These are phyloP conservation scores for Arthrobotrys conoides DNA, from an alignment of 2,329 filamentous ascomycete species.

Conservation along the genomic window DNA sequence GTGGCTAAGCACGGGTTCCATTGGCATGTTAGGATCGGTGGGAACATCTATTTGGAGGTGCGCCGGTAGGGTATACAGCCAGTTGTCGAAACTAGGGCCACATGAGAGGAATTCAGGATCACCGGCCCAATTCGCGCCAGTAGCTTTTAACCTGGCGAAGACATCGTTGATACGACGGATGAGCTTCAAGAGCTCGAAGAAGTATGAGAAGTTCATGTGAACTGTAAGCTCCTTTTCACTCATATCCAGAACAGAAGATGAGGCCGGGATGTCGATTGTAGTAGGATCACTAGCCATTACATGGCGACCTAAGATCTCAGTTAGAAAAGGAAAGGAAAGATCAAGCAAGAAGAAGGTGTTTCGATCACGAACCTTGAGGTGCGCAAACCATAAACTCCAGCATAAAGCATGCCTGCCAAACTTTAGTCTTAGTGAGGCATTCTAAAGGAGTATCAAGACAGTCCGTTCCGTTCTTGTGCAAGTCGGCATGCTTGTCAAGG, in stretches of 20 bases:
- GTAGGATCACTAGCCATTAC: conserved; percentile 64
- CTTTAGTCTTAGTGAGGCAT: conserved; percentile 84
- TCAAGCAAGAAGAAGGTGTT: neutral
- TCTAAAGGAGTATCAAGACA: conserved; percentile 81
- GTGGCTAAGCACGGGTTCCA: conserved; percentile 79
- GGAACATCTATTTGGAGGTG: conserved; percentile 85
- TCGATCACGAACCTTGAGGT: conserved; percentile 79
- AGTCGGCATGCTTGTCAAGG: conserved; percentile 85
- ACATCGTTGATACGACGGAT: conserved; percentile 82
- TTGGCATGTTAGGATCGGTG: conserved; percentile 82
- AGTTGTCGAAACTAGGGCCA: conserved; percentile 81
- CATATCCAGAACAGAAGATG: conserved; percentile 61
- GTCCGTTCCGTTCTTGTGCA: conserved; percentile 78
- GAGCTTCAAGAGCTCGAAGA: conserved; percentile 82
- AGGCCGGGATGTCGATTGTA: conserved; percentile 63
- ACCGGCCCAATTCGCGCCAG: conserved; percentile 78
- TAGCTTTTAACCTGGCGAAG: conserved; percentile 77
- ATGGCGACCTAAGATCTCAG: conserved; percentile 60
- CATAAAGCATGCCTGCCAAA: conserved; percentile 90
- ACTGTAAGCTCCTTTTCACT: conserved; percentile 63
- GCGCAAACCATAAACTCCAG: conserved; percentile 94
- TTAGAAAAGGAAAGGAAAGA: neutral
- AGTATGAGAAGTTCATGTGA: conserved; percentile 87
- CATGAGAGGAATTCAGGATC: conserved; percentile 86
- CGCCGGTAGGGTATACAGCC: conserved; percentile 81